phyloP scores from a whole-genome alignment of 352 stramenopile genomes.

The Phytopythium vexans region DNA sequence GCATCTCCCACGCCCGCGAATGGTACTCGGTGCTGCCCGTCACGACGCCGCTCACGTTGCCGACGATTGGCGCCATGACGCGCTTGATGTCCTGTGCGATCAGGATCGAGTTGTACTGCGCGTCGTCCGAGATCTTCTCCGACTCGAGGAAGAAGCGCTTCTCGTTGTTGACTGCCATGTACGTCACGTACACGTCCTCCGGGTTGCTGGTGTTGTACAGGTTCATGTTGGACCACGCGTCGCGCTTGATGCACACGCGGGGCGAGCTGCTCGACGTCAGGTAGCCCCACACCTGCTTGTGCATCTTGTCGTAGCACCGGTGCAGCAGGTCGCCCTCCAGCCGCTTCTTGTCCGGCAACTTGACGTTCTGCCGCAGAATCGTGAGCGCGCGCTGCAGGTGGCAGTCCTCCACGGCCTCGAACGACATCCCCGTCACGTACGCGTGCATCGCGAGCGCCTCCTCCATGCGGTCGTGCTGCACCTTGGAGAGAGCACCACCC shows the following conservation, averaged over 20 bases:
- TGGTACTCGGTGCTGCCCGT: conserved; percentile 76
- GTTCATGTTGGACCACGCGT: conserved; percentile 79
- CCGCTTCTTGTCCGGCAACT: conserved; percentile 70
- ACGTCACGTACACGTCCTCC: conserved; percentile 71
- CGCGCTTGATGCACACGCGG: conserved; percentile 71
- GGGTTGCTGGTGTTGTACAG: conserved; percentile 71
- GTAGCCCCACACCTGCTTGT: conserved; percentile 82
- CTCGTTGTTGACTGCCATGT: conserved; percentile 76
- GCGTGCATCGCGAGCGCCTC: conserved; percentile 80
- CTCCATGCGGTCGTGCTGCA: conserved; percentile 67
- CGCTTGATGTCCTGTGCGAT: conserved; percentile 83
- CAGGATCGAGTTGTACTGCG: conserved; percentile 72
- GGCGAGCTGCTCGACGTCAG: conserved; percentile 50
- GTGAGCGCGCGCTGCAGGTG: conserved; percentile 62
- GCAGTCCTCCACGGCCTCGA: conserved; percentile 70
- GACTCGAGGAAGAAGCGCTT: conserved; percentile 81
- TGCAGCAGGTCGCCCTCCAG: conserved; percentile 57
- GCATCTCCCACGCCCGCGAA: conserved; percentile 74
- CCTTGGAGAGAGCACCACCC: conserved; percentile 46
- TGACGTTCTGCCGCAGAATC: conserved; percentile 52
- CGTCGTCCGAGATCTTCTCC: conserved; percentile 59
- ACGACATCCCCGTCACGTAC: conserved; percentile 76
- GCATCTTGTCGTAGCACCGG: conserved; percentile 82
- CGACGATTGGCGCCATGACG: conserved; percentile 71
- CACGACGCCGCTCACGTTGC: conserved; percentile 67